Conservation (phyloP, 345 rosid species). For the Boechera divaricarpa region DNA sequence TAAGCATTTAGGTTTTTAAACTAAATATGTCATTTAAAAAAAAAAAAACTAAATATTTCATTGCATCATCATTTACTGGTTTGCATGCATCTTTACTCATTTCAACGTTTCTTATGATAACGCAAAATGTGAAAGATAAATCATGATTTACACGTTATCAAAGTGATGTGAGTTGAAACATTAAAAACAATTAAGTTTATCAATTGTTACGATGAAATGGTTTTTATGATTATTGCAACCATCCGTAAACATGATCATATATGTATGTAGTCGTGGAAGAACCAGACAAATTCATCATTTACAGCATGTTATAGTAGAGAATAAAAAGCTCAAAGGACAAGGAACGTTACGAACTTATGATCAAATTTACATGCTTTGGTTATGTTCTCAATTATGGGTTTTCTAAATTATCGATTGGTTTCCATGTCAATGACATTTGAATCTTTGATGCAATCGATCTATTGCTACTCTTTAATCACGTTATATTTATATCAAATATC, state of each 20-base stretch:
- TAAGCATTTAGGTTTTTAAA: neutral
- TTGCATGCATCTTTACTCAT: neutral
- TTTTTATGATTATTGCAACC: neutral
- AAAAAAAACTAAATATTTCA: no score
- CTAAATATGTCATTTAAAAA: neutral
- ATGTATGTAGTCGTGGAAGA: neutral
- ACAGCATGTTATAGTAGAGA: neutral
- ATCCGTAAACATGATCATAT: neutral
- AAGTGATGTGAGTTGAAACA: neutral
- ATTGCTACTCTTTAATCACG: neutral
- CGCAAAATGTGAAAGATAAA: neutral
- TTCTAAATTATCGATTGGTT: neutral
- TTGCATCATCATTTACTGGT: neutral
- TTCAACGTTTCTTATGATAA: neutral
- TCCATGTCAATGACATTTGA: neutral
- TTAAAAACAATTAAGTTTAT: neutral
- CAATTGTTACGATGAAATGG: neutral
- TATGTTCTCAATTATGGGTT: neutral
- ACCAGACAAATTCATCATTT: neutral
- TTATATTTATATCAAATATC: conserved; percentile 5
- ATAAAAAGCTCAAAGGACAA: neutral
- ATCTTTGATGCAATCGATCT: neutral
- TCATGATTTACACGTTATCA: neutral
- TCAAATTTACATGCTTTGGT: neutral
- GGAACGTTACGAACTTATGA: neutral